A percentile compares a stretch with the other conserved stretches of the same genome.
phyloP scores from a whole-genome alignment of 768 basidiomycete genomes.

The Russula emetica region DNA sequence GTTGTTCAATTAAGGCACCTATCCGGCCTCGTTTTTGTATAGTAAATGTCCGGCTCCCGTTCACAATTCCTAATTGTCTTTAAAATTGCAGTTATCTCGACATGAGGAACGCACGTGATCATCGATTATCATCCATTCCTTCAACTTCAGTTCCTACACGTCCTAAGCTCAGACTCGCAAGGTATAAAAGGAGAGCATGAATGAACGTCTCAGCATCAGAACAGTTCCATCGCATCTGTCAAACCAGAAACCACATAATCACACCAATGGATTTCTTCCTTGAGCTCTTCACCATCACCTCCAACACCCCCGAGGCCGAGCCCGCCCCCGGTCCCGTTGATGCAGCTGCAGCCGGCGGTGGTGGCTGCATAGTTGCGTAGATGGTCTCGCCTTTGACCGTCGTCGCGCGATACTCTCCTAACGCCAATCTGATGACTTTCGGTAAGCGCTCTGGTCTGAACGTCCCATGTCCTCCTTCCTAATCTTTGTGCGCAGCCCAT shows the following conservation, averaged over 20 bases:
- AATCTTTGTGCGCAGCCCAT: not conserved
- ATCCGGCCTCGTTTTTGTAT: too few relatives aligned
- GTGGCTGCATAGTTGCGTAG: conserved; percentile 1
- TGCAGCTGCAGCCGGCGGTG: not conserved
- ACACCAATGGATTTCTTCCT: conserved; percentile 6
- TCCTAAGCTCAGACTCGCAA: not conserved
- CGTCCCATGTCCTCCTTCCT: not conserved
- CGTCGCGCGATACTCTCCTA: not conserved
- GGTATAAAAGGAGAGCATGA: not conserved
- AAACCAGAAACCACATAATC: not conserved
- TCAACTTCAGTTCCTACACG: not conserved
- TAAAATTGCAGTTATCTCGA: too few relatives aligned
- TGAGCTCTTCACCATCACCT: not conserved
- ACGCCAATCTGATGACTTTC: not conserved
- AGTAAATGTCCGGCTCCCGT: not conserved
- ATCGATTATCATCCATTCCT: not conserved
- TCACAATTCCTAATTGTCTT: not conserved
- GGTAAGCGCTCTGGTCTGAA: not conserved
- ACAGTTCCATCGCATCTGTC: not conserved
- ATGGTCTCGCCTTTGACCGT: not conserved
- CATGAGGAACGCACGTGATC: not conserved
- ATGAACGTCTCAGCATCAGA: not conserved
- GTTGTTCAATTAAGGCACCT: too few relatives aligned
- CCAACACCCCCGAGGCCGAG: not conserved
- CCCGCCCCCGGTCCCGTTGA: not conserved